phyloP scores from a whole-genome alignment of 2,329 filamentous ascomycete genomes.

The Eutypa lata region DNA sequence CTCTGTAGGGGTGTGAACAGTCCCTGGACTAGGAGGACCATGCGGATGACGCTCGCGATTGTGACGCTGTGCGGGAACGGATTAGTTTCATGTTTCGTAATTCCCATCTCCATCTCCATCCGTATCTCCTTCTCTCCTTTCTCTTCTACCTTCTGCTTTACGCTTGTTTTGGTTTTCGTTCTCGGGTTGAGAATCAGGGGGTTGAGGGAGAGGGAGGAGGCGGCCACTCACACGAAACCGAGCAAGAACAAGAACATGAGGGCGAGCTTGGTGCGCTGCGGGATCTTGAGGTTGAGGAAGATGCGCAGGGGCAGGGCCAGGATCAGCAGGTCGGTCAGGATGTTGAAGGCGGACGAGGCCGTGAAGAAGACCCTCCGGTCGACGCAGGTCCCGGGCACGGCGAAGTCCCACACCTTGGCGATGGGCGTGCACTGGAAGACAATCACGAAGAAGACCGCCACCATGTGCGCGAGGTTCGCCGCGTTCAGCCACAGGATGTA shows the following conservation, averaged over 20 bases:
- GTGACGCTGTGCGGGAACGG: slow-evolving; percentile 26
- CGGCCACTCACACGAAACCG: slow-evolving; percentile 28
- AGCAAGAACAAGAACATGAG: slow-evolving; percentile 38
- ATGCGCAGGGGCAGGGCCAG: slow-evolving; percentile 37
- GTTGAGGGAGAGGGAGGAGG: no score
- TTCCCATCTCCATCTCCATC: no score
- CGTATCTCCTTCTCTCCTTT: background rate
- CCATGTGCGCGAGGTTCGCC: slow-evolving; percentile 28
- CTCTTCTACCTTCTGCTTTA: background rate
- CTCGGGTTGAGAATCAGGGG: slow-evolving; percentile 28
- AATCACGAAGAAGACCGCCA: slow-evolving; percentile 27
- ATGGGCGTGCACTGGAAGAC: slow-evolving; percentile 40
- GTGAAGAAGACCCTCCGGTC: slow-evolving; percentile 30
- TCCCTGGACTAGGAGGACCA: slow-evolving; percentile 30
- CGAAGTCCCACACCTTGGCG: slow-evolving; percentile 27
- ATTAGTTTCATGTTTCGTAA: no score
- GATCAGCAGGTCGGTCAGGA: slow-evolving; percentile 39
- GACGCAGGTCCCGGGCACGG: slow-evolving; percentile 28
- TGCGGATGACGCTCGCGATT: slow-evolving; percentile 30
- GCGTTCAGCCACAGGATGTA: slow-evolving; percentile 29
- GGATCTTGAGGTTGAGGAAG: slow-evolving; percentile 38
- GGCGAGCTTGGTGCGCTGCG: slow-evolving; percentile 33
- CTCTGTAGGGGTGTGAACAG: slow-evolving; percentile 25
- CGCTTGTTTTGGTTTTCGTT: background rate
- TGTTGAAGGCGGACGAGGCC: slow-evolving; percentile 33